Base-by-base conservation (phyloP, 2,329 filamentous ascomycete genomes). In the Rhinocladiella similis region DNA sequence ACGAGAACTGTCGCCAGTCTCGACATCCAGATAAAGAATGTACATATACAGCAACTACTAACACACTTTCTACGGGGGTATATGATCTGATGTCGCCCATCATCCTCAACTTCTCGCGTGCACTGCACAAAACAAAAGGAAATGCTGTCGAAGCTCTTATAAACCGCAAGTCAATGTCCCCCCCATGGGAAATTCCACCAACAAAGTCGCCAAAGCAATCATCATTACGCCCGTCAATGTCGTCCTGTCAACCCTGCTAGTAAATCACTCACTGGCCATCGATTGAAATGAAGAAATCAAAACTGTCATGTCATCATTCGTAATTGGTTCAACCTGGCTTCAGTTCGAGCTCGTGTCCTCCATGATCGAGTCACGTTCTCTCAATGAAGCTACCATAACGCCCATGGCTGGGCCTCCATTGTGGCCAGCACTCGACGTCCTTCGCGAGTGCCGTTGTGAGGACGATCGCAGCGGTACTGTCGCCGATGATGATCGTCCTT, bases 401-500 rank as follows among this genome's bases (percentile, higher is more conserved):
- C 64, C 68, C 47, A 73, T 59, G 1, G 64, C 47, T 22, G 69
- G 65, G 14, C 52, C 56, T 48, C n/a, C 45, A 38, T 27, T 47
- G 12, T 25, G 47, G 14, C 43, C 52, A 7, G 47, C 52, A 33
- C 53, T 59, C 14, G 63, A 64, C 16, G 57, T 57, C 20, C 62
- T 50, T 20, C 57, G 66, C 43, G 59, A 63, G n/a, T 63, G 56
- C 48, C 69, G 66, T 56, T 65, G 69, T 3, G 80, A 77, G 3
- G 50, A 53, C 2, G 60, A 63, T 16, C 57, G 54, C 25, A 61
- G 41, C 36, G 62, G 53, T 35, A 88, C 69, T 47, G 85, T 82
- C 49, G 90, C 81, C 67, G 86, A 90, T 39, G 87, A 88, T 58
- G 86, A 79, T 50, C 76, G 75, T 50, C 86, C 81, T 66, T 88